Base-by-base conservation (phyloP, 2,329 filamentous ascomycete genomes). In the Ophiognomonia clavigignenti-juglandacearum region DNA sequence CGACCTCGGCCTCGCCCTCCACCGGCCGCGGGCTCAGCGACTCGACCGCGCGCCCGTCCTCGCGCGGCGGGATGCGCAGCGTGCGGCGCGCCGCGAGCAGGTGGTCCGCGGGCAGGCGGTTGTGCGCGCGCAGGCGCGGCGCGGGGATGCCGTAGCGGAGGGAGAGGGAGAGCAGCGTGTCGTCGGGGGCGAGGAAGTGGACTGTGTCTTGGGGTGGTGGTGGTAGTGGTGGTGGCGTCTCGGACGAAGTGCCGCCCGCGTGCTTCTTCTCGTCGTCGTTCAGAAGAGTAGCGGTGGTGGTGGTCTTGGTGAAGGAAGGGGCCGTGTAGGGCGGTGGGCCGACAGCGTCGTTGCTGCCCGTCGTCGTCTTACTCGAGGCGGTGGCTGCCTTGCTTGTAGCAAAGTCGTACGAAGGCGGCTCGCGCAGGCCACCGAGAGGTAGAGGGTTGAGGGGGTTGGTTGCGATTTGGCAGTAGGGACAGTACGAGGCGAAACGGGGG, bases 381-480 rank as follows among this genome's bases (percentile, higher is more conserved):
- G 41, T 3, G 6, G 32, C 13, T 7, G 69, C 40, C 68, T 63
- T 39, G 59, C 52, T 56, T 29, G 64, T 57, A 42, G 68, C 41
- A 47, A 60, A 53, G 58, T 72, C 67, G 69, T 89, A 89, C 10
- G 78, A 72, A 1, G 85, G 85, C n/a, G 85, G 84, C 50, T 85
- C 78, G 58, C 74, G 77, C 20, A 88, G 72, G 10, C 83, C 81
- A 64, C 82, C n/a, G n/a, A n/a, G 81, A 2, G 81, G 72, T 4
- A 77, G 64, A 10, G 10, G 82, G 64, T 7, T 65, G 18, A 78
- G 79, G 3, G 82, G 79, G 4, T 66, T 69, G 37, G 70, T 75
- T 5, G 83, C 82, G 56, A 88, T 77, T 64, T 92, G 88, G 62
- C 88, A 93, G 64, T 86, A 92, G 0, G 87, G 87, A 60, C 81